Conservation (phyloP, 2,329 filamentous ascomycete species). For the Celoporthe dispersa region DNA sequence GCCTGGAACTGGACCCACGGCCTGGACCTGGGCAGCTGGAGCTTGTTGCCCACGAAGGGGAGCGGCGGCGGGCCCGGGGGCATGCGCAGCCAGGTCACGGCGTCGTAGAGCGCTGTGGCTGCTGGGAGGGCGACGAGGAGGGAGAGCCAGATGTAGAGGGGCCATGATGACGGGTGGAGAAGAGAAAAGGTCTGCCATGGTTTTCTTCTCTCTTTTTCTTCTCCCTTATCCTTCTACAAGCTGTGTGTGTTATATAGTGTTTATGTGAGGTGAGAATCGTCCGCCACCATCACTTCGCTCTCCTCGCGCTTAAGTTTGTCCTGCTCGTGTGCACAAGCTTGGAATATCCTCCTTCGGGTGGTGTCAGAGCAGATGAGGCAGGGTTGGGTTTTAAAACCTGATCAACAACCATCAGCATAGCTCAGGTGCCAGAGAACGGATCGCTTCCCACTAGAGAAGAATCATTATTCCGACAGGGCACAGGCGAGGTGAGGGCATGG, state of each 20-base stretch:
- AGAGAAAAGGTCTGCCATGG: conserved; percentile 19
- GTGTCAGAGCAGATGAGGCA: background rate
- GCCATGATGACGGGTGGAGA: conserved; percentile 29
- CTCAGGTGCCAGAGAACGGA: background rate
- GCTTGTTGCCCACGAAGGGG: conserved; percentile 49
- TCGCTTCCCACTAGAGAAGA: background rate
- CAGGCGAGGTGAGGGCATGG: background rate
- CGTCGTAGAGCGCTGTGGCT: conserved; percentile 38
- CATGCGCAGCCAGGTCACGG: conserved; percentile 43
- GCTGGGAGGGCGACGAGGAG: conserved; percentile 33
- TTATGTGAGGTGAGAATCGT: background rate
- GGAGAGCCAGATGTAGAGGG: conserved; percentile 32
- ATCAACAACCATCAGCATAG: background rate
- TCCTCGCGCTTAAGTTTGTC: too few species aligned
- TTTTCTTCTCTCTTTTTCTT: background rate
- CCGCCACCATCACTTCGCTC: background rate
- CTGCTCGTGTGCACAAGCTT: too few species aligned
- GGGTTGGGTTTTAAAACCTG: background rate
- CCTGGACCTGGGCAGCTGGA: conserved; percentile 34
- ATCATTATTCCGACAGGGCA: background rate
- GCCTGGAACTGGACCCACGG: conserved; percentile 47
- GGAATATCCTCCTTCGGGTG: too few species aligned
- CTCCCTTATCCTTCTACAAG: background rate
- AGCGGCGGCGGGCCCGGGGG: conserved; percentile 51
- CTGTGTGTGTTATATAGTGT: background rate